These are phyloP conservation scores for Phytophthora aleatoria DNA, from an alignment of 352 stramenopile genomes.

Conservation along the genomic window DNA sequence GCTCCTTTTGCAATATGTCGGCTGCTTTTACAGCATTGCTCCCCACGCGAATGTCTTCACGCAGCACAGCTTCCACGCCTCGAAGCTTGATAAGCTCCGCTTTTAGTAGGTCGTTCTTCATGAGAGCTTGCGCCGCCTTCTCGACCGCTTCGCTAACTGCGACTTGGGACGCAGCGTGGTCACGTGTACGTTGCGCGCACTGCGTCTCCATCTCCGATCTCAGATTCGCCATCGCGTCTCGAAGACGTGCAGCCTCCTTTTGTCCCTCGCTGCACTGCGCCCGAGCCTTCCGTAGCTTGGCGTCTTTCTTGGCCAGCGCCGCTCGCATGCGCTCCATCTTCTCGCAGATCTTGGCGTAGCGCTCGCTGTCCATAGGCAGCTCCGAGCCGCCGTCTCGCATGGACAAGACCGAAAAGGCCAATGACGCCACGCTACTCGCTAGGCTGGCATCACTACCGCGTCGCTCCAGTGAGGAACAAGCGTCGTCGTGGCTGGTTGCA, in stretches of 20 bases:
- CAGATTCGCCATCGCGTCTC: constrained; percentile 3
- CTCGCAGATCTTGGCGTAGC: constrained; percentile 48
- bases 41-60: background rate
- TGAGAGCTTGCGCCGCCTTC: constrained; percentile 41
- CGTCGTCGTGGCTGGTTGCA: background rate
- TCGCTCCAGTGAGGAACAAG: background rate
- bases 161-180: constrained; percentile 29
- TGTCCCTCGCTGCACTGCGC: constrained; percentile 32
- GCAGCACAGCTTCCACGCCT: constrained; percentile 10
- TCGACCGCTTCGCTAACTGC: constrained; percentile 51
- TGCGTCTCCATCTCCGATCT: constrained; percentile 22
- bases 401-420: constrained; percentile 36
- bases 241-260: constrained; percentile 12
- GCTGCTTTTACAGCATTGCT: constrained; percentile 6
- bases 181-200: constrained; percentile 19
- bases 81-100: constrained; percentile 7
- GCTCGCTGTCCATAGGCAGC: constrained; percentile 41
- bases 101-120: constrained; percentile 30
- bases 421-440: constrained; percentile 28
- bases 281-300: constrained; percentile 38
- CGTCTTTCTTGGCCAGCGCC: constrained; percentile 37
- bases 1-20: constrained; percentile 19
- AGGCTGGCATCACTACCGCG: constrained; percentile 21
- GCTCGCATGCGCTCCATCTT: constrained; percentile 45
- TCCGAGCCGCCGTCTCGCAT: constrained; percentile 14